Base-by-base conservation (phyloP, 1,139 yeast genomes). In the Meyerozyma sp. region DNA sequence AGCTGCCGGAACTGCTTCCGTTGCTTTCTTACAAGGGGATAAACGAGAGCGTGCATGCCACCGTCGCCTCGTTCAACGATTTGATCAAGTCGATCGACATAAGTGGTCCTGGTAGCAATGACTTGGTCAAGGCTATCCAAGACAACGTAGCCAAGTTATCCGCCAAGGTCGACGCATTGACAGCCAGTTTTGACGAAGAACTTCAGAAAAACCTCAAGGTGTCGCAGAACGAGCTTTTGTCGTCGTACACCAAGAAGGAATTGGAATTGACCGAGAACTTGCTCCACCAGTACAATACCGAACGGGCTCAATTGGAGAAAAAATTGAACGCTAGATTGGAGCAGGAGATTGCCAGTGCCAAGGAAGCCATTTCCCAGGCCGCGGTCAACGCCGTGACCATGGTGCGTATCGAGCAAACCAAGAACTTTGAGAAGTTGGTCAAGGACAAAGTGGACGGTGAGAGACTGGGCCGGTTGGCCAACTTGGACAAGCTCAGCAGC, bases 351-450 rank as follows among this genome's bases (percentile, higher is more conserved):
- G 78, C 79, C 49, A 83, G 88, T 32, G 76, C 90, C 43, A 81
- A 79, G 58, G 73, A 79, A 52, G 79, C 83, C n/a, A 74, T 89
- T 45, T 68, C 81, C 39, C 76, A 82, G 44, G 87, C 89, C 48
- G 91, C 93, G 37, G 82, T 82, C 49, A 93, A 90, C 62, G 85
- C 85, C 48, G 77, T 91, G 34, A 70, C 82, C 25, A 74, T 86
- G 61, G 81, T 85, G 46, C 81, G 89, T 57, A 71, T 84, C 46
- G 84, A 81, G 52, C 85, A 86, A 55, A 81, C 90, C 46, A 77
- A 82, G 54, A 81, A 82, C 57, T 84, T 89, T 62, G 82, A 85
- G 51, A 69, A 76, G 49, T 73, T 82, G 49, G 71, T 93, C 45
- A 65, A 76, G 41, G 77, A 79, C 40, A 79, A 77, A 50, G 77